Percentiles rank a stretch among this genome's conserved stretches.
Evolutionary conservation across 2,329 filamentous ascomycete species (phyloP).

Genomic region (Mollisiaceae sp.): DNA sequence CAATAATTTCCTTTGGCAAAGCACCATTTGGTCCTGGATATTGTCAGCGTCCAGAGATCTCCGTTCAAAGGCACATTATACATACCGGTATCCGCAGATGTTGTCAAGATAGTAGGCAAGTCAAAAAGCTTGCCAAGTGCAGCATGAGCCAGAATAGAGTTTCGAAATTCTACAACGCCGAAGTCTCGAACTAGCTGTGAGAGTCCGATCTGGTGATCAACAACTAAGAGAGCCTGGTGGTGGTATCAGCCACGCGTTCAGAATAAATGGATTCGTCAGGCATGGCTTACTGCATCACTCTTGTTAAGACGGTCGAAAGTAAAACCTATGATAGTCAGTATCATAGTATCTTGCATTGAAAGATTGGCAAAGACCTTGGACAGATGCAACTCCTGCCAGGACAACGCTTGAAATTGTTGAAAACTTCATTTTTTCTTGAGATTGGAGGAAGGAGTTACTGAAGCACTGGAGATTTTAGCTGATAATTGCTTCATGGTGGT

Average conservation of each 20-base stretch:
- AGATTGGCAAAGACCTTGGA: slow-evolving; percentile 2
- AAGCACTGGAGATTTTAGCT: slow-evolving; percentile 11
- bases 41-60: neutral
- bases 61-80: neutral
- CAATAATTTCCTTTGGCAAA: slow-evolving; percentile 70
- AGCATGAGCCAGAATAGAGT: slow-evolving; percentile 71
- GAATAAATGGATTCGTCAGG: neutral
- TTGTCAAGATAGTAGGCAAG: slow-evolving; percentile 72
- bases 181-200: slow-evolving; percentile 68
- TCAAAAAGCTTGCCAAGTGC: slow-evolving; percentile 69
- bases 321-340: slow-evolving; percentile 27
- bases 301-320: slow-evolving; percentile 45
- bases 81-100: slow-evolving; percentile 63
- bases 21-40: slow-evolving; percentile 69
- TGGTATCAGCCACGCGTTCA: slow-evolving; percentile 2
- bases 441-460: neutral
- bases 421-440: slow-evolving; percentile 36
- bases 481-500: slow-evolving; percentile 6
- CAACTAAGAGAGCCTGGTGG: slow-evolving; percentile 57
- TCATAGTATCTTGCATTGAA: too few species aligned
- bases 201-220: slow-evolving; percentile 65
- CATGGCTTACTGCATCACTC: slow-evolving; percentile 38
- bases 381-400: slow-evolving; percentile 29
- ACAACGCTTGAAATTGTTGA: slow-evolving; percentile 29
- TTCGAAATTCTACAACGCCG: slow-evolving; percentile 66